These are phyloP conservation scores for Wickerhamomyces bisporus DNA, from an alignment of 805 yeast genomes.

Conservation along the genomic window DNA sequence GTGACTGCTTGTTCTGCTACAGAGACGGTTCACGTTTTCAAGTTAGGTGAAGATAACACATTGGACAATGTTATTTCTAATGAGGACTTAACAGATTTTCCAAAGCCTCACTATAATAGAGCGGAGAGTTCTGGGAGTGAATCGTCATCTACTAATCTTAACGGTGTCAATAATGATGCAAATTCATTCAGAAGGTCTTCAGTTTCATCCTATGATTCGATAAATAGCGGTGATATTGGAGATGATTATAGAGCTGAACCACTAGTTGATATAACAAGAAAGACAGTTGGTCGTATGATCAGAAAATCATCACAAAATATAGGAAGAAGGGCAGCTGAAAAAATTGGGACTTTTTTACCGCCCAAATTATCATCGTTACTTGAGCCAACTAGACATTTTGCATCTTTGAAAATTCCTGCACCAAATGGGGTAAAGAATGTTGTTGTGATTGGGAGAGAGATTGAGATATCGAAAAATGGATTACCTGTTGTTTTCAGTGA, in stretches of 20 bases:
- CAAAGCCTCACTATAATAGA: conserved; percentile 10
- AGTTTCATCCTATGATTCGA: conserved; percentile 22
- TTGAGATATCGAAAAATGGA: conserved; percentile 17
- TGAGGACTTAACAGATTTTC: conserved; percentile 6
- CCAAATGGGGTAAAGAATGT: conserved; percentile 40
- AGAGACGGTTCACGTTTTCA: conserved; percentile 89
- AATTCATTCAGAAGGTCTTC: conserved; percentile 17
- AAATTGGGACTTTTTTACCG: conserved; percentile 85
- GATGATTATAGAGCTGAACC: conserved; percentile 41
- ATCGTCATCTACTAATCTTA: conserved; percentile 2
- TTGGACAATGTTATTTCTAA: conserved; percentile 4
- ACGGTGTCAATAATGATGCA: background rate
- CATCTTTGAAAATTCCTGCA: conserved; percentile 71
- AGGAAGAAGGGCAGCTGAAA: conserved; percentile 79
- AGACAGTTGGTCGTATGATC: conserved; percentile 70
- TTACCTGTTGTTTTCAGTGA: conserved; percentile 20
- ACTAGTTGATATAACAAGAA: conserved; percentile 61
- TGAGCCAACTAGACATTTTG: conserved; percentile 90
- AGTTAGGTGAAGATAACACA: conserved; percentile 41
- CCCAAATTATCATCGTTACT: conserved; percentile 72
- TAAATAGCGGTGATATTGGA: conserved; percentile 16
- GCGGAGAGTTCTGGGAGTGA: conserved; percentile 21
- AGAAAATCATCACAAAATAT: conserved; percentile 73
- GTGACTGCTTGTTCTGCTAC: conserved; percentile 84
- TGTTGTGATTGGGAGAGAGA: conserved; percentile 40